A percentile compares a stretch with the other conserved stretches of the same genome.
These are phyloP conservation scores for Chrysoporthe deuterocubensis DNA, from an alignment of 2,329 filamentous ascomycete genomes.

Conservation along the genomic window DNA sequence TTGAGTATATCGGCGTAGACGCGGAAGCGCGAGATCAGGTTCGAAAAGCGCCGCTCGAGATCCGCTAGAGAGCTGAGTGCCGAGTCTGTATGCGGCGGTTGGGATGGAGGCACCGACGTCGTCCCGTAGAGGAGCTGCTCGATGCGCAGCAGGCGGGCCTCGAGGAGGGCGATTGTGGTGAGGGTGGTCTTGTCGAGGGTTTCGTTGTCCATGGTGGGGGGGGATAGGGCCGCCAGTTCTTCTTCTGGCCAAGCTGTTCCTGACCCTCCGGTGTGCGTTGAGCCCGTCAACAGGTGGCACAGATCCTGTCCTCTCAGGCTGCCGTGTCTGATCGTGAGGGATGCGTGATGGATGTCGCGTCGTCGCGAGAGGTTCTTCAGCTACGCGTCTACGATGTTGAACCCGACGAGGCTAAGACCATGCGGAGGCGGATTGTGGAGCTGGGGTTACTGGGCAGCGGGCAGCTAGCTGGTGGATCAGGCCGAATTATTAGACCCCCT, in stretches of 20 bases:
- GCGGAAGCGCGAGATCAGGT: slow-evolving; percentile 54
- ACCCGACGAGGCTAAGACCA: too few species aligned
- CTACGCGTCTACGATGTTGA: neutral
- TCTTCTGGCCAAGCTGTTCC: neutral
- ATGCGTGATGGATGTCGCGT: neutral
- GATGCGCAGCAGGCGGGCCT: slow-evolving; percentile 61
- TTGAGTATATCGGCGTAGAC: slow-evolving; percentile 64
- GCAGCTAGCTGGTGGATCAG: too few species aligned
- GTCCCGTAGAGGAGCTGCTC: slow-evolving; percentile 62
- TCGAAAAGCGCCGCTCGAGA: slow-evolving; percentile 58
- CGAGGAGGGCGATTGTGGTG: slow-evolving; percentile 59
- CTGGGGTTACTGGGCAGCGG: neutral
- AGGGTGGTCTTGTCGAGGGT: slow-evolving; percentile 57
- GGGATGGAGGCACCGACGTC: slow-evolving; percentile 39
- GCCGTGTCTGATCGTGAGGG: neutral
- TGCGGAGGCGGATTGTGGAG: neutral
- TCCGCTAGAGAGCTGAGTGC: slow-evolving; percentile 51
- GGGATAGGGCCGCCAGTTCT: neutral
- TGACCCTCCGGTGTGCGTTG: neutral
- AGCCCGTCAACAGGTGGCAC: neutral
- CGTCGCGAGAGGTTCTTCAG: neutral
- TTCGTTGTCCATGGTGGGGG: slow-evolving; percentile 32
- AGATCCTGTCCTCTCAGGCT: neutral
- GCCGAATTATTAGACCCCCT: too few species aligned
- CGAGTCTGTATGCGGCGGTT: slow-evolving; percentile 42